Conservation (phyloP, 2,329 filamentous ascomycete genomes). For the Talaromyces piceae region DNA sequence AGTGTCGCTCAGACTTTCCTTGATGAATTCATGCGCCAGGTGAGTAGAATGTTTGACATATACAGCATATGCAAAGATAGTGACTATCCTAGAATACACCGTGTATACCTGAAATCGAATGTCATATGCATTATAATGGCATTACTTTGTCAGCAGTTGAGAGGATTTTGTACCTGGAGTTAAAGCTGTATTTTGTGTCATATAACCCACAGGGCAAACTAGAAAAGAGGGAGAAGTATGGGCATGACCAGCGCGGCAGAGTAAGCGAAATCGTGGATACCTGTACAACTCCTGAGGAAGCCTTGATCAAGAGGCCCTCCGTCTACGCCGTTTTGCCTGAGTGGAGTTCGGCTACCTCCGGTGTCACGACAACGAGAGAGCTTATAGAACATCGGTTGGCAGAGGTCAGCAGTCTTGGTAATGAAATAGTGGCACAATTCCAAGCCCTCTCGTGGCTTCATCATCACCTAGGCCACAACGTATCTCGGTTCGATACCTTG, state of each 20-base stretch:
- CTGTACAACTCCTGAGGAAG: slow-evolving; percentile 44
- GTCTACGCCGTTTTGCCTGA: slow-evolving; percentile 25
- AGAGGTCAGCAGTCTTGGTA: slow-evolving; percentile 18
- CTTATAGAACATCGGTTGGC: slow-evolving; percentile 21
- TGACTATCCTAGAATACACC: slow-evolving; percentile 30
- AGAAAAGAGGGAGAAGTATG: slow-evolving; percentile 18
- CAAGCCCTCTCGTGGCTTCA: slow-evolving; percentile 26
- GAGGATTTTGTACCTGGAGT: slow-evolving; percentile 47
- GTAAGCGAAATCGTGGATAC: slow-evolving; percentile 42
- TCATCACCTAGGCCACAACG: slow-evolving; percentile 15
- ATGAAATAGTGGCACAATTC: slow-evolving; percentile 18
- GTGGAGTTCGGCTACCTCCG: slow-evolving; percentile 22
- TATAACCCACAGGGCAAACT: slow-evolving; percentile 39
- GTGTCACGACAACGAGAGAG: slow-evolving; percentile 23
- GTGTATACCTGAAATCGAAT: slow-evolving; percentile 39
- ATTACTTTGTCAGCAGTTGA: slow-evolving; percentile 43
- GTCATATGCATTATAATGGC: slow-evolving; percentile 37
- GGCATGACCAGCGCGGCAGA: slow-evolving; percentile 27
- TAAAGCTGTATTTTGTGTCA: slow-evolving; percentile 47
- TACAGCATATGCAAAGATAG: background rate
- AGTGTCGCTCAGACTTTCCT: slow-evolving; percentile 49
- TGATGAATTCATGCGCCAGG: slow-evolving; percentile 43
- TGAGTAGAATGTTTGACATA: background rate
- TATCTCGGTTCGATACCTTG: slow-evolving; percentile 23
- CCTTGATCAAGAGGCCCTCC: slow-evolving; percentile 43